Conservation (phyloP, 768 basidiomycete species). For the Suillus placidus region DNA sequence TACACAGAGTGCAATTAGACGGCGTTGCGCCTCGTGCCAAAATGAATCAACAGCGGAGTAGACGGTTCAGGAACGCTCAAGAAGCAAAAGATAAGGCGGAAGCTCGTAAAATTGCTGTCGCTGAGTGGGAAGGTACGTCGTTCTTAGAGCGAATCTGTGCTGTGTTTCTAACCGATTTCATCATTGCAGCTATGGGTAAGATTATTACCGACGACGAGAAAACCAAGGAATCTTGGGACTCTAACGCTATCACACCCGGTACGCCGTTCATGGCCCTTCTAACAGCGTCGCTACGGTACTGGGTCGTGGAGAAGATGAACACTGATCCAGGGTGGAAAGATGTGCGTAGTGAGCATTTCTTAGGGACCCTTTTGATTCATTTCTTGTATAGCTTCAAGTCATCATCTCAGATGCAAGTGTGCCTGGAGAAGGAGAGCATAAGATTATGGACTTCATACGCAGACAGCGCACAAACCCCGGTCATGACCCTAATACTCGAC, state of each 20-base stretch:
- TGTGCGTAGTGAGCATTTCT: constrained; percentile 44
- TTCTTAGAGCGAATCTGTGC: neutral
- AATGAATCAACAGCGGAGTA: constrained; percentile 99
- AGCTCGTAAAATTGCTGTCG: constrained; percentile 78
- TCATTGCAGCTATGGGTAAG: constrained; percentile 85
- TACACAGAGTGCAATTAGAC: constrained; percentile 50
- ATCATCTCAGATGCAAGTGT: constrained; percentile 97
- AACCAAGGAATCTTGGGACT: constrained; percentile 90
- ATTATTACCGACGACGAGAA: constrained; percentile 78
- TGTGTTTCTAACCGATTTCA: neutral
- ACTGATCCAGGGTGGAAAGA: constrained; percentile 95
- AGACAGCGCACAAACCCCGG: constrained; percentile 83
- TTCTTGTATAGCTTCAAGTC: constrained; percentile 72
- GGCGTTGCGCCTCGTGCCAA: constrained; percentile 98
- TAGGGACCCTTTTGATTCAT: neutral
- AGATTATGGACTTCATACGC: constrained; percentile 98
- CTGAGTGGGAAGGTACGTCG: constrained; percentile 78
- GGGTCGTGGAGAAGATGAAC: constrained; percentile 96
- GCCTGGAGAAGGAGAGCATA: constrained; percentile 99
- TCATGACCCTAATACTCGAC: constrained; percentile 93
- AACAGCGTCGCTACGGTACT: constrained; percentile 87
- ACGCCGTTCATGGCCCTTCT: constrained; percentile 98
- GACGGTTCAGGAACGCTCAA: constrained; percentile 93
- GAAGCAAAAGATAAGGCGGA: constrained; percentile 95
- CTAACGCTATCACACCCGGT: constrained; percentile 98